Evolutionary conservation across 2,329 filamentous ascomycete species (phyloP).

Genomic region (Fusarium sp.): DNA sequence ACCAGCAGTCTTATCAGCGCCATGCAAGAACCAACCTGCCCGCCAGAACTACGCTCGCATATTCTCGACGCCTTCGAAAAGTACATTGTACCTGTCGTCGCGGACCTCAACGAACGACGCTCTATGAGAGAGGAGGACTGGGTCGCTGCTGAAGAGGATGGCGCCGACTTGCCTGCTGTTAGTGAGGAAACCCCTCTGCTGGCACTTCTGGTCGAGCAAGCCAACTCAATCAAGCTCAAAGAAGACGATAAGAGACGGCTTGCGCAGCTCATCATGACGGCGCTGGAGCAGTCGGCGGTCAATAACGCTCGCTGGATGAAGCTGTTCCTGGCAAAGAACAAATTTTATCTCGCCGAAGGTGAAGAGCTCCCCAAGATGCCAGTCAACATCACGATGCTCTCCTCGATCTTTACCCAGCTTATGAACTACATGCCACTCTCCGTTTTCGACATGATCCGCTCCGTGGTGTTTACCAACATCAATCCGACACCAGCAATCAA

Average conservation of each 20-base stretch:
- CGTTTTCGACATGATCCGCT: slow-evolving; percentile 32
- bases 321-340: slow-evolving; percentile 48
- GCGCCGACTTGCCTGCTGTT: slow-evolving; percentile 14
- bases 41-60: slow-evolving; percentile 14
- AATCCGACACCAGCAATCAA: slow-evolving; percentile 35
- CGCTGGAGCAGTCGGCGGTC: slow-evolving; percentile 43
- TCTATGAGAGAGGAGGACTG: slow-evolving; percentile 46
- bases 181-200: slow-evolving; percentile 23
- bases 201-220: slow-evolving; percentile 3
- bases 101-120: slow-evolving; percentile 47
- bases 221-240: not conserved
- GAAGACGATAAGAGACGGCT: slow-evolving; percentile 25
- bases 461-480: slow-evolving; percentile 38
- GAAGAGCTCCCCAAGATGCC: slow-evolving; percentile 44
- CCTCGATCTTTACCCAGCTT: slow-evolving; percentile 21
- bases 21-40: slow-evolving; percentile 26
- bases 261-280: slow-evolving; percentile 38
- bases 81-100: slow-evolving; percentile 44
- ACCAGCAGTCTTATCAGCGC: slow-evolving; percentile 45
- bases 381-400: slow-evolving; percentile 18
- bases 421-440: slow-evolving; percentile 27
- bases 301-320: slow-evolving; percentile 49
- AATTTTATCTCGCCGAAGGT: slow-evolving; percentile 33
- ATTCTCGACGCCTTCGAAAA: slow-evolving; percentile 45
- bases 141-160: slow-evolving; percentile 12